Base-by-base conservation (phyloP, 2,329 filamentous ascomycete species). In the Exserohilum turcica region DNA sequence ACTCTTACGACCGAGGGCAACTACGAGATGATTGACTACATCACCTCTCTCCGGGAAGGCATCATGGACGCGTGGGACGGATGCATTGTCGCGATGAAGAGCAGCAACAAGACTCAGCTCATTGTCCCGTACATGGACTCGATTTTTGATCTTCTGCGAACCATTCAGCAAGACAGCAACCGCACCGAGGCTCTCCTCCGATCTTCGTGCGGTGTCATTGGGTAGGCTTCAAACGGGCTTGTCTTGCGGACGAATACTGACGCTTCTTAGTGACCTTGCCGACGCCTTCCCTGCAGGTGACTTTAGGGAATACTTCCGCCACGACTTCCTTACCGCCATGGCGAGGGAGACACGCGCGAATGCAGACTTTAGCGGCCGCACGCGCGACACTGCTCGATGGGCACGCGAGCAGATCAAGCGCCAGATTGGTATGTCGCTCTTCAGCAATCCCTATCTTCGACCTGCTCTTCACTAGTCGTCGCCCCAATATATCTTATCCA, bases 51-150 rank as follows among this genome's bases (percentile, higher is more conserved):
- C 43, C 88, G 94, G 48, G 95, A 99, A 74, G 94, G 93, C 65
- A 97, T 99, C 64, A 96, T 97, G 88, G 94, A 99, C 81, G 94
- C 94, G 29, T 99, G 95, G 92, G 92, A 92, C 68, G 94, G 94
- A 63, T 94, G 96, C 63, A 92, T 99, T 71, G 87, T 93, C 74
- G 92, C 94, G 47, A 92, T 97, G 88, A 96, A 94, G 81, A 78
- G 83, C 45, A 90, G 88, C 69, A 80, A 80, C 69, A 93, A 93
- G 81, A 86, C 88, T 53, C 79, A 84, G 73, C 78, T 85, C 35
- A 82, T 97, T 27, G 84, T 88, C 67, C 89, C 86, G 55, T 96
- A 90, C 65, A 85, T 97, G 16, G 84, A 89, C 64, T 85, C 88
- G 6, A 93, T 99, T 70, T 97, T 97, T 80, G 83, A 89, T 64